phyloP scores from a whole-genome alignment of 805 yeast species.

The Zygotorulaspora danielsina region DNA sequence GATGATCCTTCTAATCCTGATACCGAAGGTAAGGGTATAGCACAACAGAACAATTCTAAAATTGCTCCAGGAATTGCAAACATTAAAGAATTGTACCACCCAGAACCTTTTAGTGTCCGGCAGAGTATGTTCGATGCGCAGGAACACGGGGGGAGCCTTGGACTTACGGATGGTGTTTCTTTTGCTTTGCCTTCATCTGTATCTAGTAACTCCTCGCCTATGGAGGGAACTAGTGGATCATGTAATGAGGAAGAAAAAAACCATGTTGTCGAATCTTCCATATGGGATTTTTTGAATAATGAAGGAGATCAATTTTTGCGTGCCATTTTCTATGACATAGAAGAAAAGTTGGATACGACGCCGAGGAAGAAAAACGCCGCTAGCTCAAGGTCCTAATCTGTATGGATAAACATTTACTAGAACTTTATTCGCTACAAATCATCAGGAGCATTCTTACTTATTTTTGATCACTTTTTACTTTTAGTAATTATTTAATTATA shows the following conservation, averaged over 20 bases:
- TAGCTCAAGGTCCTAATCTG: too few relatives aligned
- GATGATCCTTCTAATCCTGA: neutral
- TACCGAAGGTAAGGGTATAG: constrained; percentile 1
- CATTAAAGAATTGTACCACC: neutral
- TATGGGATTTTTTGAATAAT: constrained; percentile 34
- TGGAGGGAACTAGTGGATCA: neutral
- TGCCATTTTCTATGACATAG: constrained; percentile 33
- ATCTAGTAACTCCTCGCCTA: constrained; percentile 7
- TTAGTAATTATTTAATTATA: too few relatives aligned
- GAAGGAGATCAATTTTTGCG: constrained; percentile 33
- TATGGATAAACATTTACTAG: too few relatives aligned
- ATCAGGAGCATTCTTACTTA: too few relatives aligned
- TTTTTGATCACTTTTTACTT: too few relatives aligned
- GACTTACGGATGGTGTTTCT: constrained; percentile 11
- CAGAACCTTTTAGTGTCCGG: neutral
- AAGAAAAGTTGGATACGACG: constrained; percentile 16
- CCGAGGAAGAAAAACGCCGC: too few relatives aligned
- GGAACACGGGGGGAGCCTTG: neutral
- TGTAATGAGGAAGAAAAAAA: neutral
- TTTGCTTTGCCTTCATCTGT: constrained; percentile 5
- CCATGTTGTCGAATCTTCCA: neutral
- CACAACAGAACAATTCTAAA: constrained; percentile 3
- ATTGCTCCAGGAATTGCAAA: constrained; percentile 1
- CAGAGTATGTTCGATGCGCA: neutral
- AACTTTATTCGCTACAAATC: too few relatives aligned